Percentiles rank a stretch among this genome's conserved stretches.
phyloP scores from a whole-genome alignment of 495 filamentous ascomycete species.

The Daldinia concentrica region DNA sequence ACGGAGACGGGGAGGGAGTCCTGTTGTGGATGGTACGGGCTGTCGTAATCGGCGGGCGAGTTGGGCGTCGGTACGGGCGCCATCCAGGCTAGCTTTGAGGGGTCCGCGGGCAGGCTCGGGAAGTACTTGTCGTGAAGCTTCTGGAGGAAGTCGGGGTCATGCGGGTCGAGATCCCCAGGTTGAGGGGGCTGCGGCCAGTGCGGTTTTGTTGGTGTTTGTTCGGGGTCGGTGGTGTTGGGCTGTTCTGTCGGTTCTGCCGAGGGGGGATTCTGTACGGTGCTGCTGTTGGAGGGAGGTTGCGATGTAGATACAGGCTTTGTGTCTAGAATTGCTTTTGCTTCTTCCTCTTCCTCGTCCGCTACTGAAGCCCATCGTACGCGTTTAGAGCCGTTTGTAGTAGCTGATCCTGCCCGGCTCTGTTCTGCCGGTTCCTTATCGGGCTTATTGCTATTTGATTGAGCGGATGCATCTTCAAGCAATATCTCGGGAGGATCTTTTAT shows the following conservation, averaged over 20 bases:
- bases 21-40: constrained; percentile 81
- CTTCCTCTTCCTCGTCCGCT: constrained; percentile 41
- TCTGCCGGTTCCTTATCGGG: neutral
- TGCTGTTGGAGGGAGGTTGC: constrained; percentile 29
- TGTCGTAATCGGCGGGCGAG: constrained; percentile 67
- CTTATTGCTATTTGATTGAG: constrained; percentile 26
- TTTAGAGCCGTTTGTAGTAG: constrained; percentile 8
- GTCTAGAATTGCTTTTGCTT: constrained; percentile 4
- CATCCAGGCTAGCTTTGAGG: constrained; percentile 90
- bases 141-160: constrained; percentile 79
- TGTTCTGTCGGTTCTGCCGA: constrained; percentile 55
- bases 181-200: constrained; percentile 51
- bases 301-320: constrained; percentile 19
- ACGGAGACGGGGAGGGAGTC: constrained; percentile 74
- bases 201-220: constrained; percentile 36
- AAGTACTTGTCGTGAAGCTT: constrained; percentile 93
- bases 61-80: constrained; percentile 68
- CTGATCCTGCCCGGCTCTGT: neutral
- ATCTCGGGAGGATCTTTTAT: constrained; percentile 28
- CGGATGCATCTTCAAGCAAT: constrained; percentile 36
- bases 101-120: constrained; percentile 83
- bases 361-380: constrained; percentile 25
- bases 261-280: constrained; percentile 41
- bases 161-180: constrained; percentile 79
- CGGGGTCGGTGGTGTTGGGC: constrained; percentile 48